phyloP scores from a whole-genome alignment of 495 filamentous ascomycete genomes.

The Hypoxylon cercidicola region DNA sequence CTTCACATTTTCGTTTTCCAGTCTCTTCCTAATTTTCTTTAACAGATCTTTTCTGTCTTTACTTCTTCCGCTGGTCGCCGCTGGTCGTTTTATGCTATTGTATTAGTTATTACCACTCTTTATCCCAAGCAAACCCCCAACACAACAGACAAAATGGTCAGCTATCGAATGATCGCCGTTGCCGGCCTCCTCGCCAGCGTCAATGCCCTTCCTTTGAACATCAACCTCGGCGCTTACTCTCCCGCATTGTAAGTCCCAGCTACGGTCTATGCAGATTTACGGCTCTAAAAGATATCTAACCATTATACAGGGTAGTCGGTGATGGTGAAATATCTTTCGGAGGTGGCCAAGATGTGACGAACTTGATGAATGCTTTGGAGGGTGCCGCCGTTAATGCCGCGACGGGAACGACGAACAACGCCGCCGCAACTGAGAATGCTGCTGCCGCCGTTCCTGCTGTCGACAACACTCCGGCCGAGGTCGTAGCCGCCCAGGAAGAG shows the following conservation, averaged over 20 bases:
- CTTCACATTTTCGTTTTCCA: constrained; percentile 39
- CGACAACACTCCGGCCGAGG: constrained; percentile 14
- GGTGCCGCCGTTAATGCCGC: constrained; percentile 60
- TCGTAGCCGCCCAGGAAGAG: constrained; percentile 27
- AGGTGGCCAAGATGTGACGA: constrained; percentile 61
- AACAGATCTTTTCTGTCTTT: constrained; percentile 39
- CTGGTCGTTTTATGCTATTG: constrained; percentile 48
- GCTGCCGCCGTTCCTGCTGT: constrained; percentile 32
- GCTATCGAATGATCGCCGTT: constrained; percentile 51
- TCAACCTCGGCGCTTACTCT: constrained; percentile 69
- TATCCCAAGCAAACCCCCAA: constrained; percentile 23
- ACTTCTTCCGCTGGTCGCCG: constrained; percentile 54
- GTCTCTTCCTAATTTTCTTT: constrained; percentile 41
- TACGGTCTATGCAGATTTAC: background rate
- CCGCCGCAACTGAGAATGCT: constrained; percentile 32
- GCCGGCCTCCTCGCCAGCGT: constrained; percentile 53
- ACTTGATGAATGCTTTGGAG: constrained; percentile 59
- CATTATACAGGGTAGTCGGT: constrained; percentile 59
- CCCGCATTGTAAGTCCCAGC: constrained; percentile 58
- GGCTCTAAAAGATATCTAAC: constrained; percentile 21
- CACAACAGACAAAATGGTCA: constrained; percentile 53
- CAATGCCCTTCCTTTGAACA: constrained; percentile 65
- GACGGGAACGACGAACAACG: constrained; percentile 34
- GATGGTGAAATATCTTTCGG: constrained; percentile 71
- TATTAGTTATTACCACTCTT: constrained; percentile 37